Evolutionary conservation across 805 yeast genomes (phyloP).

Genomic region (Kazachstania africana): DNA sequence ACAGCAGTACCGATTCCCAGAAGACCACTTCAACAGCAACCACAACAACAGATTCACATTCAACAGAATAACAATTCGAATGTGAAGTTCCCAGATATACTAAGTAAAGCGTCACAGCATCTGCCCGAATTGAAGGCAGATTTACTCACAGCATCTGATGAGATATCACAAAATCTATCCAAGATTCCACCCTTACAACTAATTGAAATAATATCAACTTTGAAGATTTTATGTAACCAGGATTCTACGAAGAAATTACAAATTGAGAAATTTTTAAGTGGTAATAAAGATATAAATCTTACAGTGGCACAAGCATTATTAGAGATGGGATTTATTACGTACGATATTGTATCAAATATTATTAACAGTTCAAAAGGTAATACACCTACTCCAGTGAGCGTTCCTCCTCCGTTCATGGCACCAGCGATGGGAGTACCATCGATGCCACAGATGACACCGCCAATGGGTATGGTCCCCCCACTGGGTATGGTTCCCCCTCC

Average conservation of each 20-base stretch:
- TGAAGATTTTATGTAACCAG: slow-evolving; percentile 44
- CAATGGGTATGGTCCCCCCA: too few species aligned
- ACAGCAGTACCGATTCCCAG: slow-evolving; percentile 25
- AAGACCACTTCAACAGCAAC: slow-evolving; percentile 9
- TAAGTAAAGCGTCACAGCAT: slow-evolving; percentile 42
- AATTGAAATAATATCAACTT: slow-evolving; percentile 54
- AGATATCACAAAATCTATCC: slow-evolving; percentile 49
- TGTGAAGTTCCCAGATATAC: slow-evolving; percentile 33
- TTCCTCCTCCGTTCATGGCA: slow-evolving; percentile 5
- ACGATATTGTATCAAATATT: slow-evolving; percentile 53
- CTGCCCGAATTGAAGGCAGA: slow-evolving; percentile 39
- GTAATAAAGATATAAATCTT: slow-evolving; percentile 45
- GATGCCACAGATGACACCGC: too few species aligned
- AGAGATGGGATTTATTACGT: slow-evolving; percentile 66
- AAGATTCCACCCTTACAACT: slow-evolving; percentile 60
- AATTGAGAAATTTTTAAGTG: slow-evolving; percentile 42
- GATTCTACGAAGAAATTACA: slow-evolving; percentile 33
- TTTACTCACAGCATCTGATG: slow-evolving; percentile 42
- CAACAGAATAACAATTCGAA: slow-evolving; percentile 3
- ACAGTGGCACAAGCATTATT: slow-evolving; percentile 65
- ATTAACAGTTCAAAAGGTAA: slow-evolving; percentile 2
- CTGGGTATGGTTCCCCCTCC: too few species aligned
- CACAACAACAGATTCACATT: too few species aligned
- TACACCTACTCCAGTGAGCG: slow-evolving; percentile 7
- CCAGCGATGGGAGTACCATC: slow-evolving; percentile 3